Evolutionary conservation across 1,139 yeast genomes (phyloP).

Genomic region (Starmera stellimalicola): DNA sequence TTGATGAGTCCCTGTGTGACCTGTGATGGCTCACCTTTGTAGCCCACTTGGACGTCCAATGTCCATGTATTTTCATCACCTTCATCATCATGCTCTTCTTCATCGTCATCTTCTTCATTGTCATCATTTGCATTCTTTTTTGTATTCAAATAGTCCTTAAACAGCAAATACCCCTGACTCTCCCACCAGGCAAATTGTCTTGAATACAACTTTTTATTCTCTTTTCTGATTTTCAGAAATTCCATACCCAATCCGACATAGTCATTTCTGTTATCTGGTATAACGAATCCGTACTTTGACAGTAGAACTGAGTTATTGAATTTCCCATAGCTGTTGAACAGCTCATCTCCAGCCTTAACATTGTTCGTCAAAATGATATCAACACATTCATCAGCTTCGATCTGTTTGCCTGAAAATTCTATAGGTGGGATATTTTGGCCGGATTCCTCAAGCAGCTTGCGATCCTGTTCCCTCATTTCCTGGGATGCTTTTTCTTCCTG

Average conservation of each 20-base stretch:
- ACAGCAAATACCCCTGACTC: constrained; percentile 35
- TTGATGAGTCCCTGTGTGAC: constrained; percentile 30
- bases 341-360: constrained; percentile 42
- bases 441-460: constrained; percentile 11
- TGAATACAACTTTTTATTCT: constrained; percentile 26
- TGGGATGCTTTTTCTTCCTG: constrained; percentile 23
- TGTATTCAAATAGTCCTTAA: constrained; percentile 19
- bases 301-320: constrained; percentile 55
- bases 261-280: constrained; percentile 47
- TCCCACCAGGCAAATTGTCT: constrained; percentile 59
- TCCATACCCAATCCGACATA: constrained; percentile 48
- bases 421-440: not conserved
- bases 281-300: constrained; percentile 69
- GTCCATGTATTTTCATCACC: constrained; percentile 29
- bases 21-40: constrained; percentile 30
- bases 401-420: constrained; percentile 7
- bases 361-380: constrained; percentile 39
- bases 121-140: constrained; percentile 9
- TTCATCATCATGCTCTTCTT: constrained; percentile 10
- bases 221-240: constrained; percentile 32
- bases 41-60: constrained; percentile 25
- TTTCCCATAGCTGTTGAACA: constrained; percentile 75
- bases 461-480: constrained; percentile 26
- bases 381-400: constrained; percentile 38
- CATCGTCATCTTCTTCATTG: constrained; percentile 10